Evolutionary conservation across 2,329 filamentous ascomycete genomes (phyloP), one percentile per base, ranked within the genome.

Genomic region (Aspergillus tubingensis): DNA sequence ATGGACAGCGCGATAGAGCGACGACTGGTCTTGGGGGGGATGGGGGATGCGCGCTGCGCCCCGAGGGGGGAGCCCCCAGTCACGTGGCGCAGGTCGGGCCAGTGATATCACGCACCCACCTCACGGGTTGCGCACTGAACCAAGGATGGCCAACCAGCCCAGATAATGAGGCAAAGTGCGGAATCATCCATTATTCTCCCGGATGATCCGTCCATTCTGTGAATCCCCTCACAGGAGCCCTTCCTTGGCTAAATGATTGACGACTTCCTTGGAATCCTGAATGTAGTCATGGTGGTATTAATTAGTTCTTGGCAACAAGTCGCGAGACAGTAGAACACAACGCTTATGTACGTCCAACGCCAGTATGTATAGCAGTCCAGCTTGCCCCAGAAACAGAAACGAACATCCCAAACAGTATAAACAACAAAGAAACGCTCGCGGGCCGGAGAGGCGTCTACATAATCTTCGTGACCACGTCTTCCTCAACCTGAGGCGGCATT

Each of bases 401-500:
- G 54, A 60, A 63, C 43, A 60, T 56, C 57, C 53, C 62, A 61
- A 64, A 63, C 48, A 65, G 63, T 49, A 63, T 57, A 61, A 66
- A 65, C 59, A 67, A 63, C 58, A 67, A 63, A 62, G 67, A 64
- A 65, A 67, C 58, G 64, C 63, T 64, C 62, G 62, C 61, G 63
- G 60, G 61, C 57, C 54, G 59, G 63, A 58, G 54, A 58, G 47
- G 59, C 54, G 63, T 70, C 78, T 89, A 93, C 89, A 93, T 92
- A 81, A 96, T 91, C 81, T 91, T 94, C 72, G 90, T 92, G 77
- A 93, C 87, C 81, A 82, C 79, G 71, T 93, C 91, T 82, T 93
- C 91, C 83, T 94, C 91, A 80, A 92, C 89, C 91, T 94, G 86
- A 77, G 75, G 73, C 67, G 64, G 66, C 66, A 76, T 81, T 80